phyloP scores from a whole-genome alignment of 805 yeast genomes.

The Candida corydali region DNA sequence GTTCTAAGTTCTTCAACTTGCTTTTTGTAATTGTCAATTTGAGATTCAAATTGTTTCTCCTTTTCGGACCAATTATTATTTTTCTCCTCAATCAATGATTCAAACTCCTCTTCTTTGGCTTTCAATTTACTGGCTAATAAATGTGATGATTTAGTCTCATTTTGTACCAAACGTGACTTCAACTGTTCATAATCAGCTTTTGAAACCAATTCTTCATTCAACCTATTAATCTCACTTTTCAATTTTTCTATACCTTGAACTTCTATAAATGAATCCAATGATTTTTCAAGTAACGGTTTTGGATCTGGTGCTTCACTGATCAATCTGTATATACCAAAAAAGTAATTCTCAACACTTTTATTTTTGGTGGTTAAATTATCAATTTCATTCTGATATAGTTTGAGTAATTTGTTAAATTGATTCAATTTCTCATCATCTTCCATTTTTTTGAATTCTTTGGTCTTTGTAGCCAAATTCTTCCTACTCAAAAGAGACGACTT shows the following conservation, averaged over 20 bases:
- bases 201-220: slow-evolving; percentile 57
- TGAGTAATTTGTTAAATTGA: slow-evolving; percentile 63
- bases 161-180: slow-evolving; percentile 54
- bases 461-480: slow-evolving; percentile 72
- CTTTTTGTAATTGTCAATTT: slow-evolving; percentile 47
- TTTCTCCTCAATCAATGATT: slow-evolving; percentile 67
- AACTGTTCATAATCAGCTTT: slow-evolving; percentile 78
- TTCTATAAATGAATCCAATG: slow-evolving; percentile 59
- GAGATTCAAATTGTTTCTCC: slow-evolving; percentile 49
- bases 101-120: slow-evolving; percentile 72
- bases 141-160: slow-evolving; percentile 60
- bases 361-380: slow-evolving; percentile 77
- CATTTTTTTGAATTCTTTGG: slow-evolving; percentile 81
- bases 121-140: slow-evolving; percentile 48
- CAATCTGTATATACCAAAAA: slow-evolving; percentile 69
- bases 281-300: slow-evolving; percentile 66
- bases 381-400: slow-evolving; percentile 81
- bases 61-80: slow-evolving; percentile 63
- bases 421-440: slow-evolving; percentile 61
- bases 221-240: slow-evolving; percentile 43
- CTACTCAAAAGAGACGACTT: slow-evolving; percentile 63
- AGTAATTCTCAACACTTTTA: slow-evolving; percentile 66
- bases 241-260: slow-evolving; percentile 50
- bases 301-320: slow-evolving; percentile 95
- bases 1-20: slow-evolving; percentile 64